Evolutionary conservation across 2,329 filamentous ascomycete species (phyloP).

Genomic region (Alternaria panax): DNA sequence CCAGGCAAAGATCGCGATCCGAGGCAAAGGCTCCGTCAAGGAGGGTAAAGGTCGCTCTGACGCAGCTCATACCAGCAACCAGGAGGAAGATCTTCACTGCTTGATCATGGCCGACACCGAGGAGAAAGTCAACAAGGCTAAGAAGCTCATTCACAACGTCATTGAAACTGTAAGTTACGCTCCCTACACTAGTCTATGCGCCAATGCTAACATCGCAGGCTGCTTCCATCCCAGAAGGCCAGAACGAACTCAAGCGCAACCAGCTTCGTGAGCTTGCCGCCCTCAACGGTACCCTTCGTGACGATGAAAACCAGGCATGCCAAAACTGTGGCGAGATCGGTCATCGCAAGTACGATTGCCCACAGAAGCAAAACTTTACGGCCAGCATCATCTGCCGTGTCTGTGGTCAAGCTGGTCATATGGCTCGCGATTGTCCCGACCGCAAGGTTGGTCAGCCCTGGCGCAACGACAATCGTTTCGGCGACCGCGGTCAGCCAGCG

Average conservation of each 20-base stretch:
- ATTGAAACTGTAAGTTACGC: conserved; percentile 87
- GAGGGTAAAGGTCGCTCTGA: conserved; percentile 99
- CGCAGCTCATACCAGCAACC: conserved; percentile 98
- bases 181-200: neutral
- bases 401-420: conserved; percentile 96
- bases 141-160: conserved; percentile 97
- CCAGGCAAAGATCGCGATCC: conserved; percentile 97
- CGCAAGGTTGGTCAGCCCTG: conserved; percentile 88
- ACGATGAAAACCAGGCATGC: conserved; percentile 98
- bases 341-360: conserved; percentile 98
- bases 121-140: conserved; percentile 99
- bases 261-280: conserved; percentile 97
- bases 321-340: conserved; percentile 99
- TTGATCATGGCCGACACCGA: conserved; percentile 99
- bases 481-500: conserved; percentile 63
- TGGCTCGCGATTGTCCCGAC: conserved; percentile 97
- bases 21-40: conserved; percentile 99
- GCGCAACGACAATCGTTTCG: conserved; percentile 75
- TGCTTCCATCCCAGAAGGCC: conserved; percentile 96
- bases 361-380: conserved; percentile 97
- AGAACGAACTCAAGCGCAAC: conserved; percentile 98
- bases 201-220: conserved; percentile 67
- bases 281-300: conserved; percentile 97
- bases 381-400: conserved; percentile 98
- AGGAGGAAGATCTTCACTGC: conserved; percentile 99